Conservation (phyloP, 306 rosid genomes). For the Mimosa bimucronata region DNA sequence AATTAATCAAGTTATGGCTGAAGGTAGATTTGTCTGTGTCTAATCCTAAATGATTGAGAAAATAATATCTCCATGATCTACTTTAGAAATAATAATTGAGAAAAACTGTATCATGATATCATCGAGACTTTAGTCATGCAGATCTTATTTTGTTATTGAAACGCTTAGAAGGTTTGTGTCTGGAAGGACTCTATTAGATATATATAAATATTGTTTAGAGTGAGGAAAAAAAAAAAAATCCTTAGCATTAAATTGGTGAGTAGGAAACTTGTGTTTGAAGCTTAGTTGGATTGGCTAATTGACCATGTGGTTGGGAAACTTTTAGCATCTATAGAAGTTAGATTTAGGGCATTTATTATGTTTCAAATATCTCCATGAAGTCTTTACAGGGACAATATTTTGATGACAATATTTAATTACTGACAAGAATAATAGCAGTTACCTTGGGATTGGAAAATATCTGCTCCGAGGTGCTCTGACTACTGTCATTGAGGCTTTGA, state of each 20-base stretch:
- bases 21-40: conserved; percentile 58
- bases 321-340: background rate
- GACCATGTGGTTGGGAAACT: background rate
- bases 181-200: background rate
- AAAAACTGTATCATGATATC: conserved; percentile 14
- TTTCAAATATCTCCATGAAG: background rate
- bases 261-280: conserved; percentile 4
- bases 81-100: background rate
- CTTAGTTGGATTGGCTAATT: background rate
- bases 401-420: too few relatives aligned
- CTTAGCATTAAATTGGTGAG: background rate
- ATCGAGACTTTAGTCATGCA: conserved; percentile 16
- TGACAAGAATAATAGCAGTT: background rate
- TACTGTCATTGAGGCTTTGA: background rate
- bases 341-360: background rate
- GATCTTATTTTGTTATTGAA: background rate
- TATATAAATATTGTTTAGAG: background rate
- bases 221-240: background rate
- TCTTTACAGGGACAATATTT: background rate
- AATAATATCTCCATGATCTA: conserved; percentile 4
- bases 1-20: conserved; percentile 99
- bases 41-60: conserved; percentile 23
- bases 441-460: background rate
- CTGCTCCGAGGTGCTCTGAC: background rate
- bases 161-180: background rate